Conservation (phyloP, 2,329 filamentous ascomycete species). For the Cladorrhinum sp. region DNA sequence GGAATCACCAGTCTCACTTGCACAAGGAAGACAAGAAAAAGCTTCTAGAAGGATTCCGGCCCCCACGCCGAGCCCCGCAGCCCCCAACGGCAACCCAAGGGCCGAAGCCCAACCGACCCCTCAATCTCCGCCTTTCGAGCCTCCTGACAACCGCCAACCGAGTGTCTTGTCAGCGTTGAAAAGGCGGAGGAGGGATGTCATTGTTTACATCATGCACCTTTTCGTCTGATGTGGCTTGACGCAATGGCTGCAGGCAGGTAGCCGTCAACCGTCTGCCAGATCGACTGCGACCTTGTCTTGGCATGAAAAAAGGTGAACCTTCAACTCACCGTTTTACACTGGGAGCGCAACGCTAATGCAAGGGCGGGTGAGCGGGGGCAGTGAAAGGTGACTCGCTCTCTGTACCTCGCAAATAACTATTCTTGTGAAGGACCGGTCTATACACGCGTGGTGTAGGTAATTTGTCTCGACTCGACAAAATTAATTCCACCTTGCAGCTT, state of each 20-base stretch:
- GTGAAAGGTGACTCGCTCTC: background rate
- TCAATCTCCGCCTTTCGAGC: background rate
- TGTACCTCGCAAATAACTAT: too few relatives aligned
- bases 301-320: background rate
- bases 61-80: conserved; percentile 6
- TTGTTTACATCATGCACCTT: background rate
- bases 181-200: background rate
- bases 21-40: background rate
- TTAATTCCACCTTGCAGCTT: background rate
- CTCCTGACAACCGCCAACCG: background rate
- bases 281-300: background rate
- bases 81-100: background rate
- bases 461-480: too few relatives aligned
- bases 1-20: background rate
- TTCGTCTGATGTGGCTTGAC: background rate
- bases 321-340: too few relatives aligned
- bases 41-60: background rate
- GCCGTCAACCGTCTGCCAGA: background rate
- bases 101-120: background rate
- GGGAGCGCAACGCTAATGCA: background rate
- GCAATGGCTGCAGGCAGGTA: background rate
- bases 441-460: too few relatives aligned
- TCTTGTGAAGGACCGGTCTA: too few relatives aligned
- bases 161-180: background rate
- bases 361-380: background rate